Base-by-base conservation (phyloP, 768 basidiomycete species). In the Mycena maculata region DNA sequence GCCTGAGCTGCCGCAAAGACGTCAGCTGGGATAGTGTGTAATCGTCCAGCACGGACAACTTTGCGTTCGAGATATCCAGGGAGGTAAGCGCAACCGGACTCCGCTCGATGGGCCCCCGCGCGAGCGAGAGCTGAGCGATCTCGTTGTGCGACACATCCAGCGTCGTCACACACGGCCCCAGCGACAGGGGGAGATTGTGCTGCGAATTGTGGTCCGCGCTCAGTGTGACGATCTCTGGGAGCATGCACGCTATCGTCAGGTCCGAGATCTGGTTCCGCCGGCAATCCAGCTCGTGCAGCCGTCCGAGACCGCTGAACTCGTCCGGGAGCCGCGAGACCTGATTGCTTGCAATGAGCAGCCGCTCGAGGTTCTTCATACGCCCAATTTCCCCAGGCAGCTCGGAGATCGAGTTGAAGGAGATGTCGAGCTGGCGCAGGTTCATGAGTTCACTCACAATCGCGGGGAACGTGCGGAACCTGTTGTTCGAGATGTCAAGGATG, bases 401-500 rank as follows among this genome's bases (percentile, higher is more conserved):
- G 0, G 86, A 83, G 63, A 99, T 89, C 76, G 85, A 88, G 81
- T 99, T 99, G 85, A 98, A 98, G 0, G 98, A 99, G 38, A 98
- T 84, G 73, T 99, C 96, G 25, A 99, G 88, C 71, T 93, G 92
- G 36, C 85, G 80, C 22, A 99, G 86, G 23, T 81, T 85, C 8
- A 83, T 78, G 74, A 99, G 86, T 64, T 90, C 81, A 76, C 87
- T 89, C 30, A 99, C 86, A 36, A 92, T 92, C 85, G 41, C 91
- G 0, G 97, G 97, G 50, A 99, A 83, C 6, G 73, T 73, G 31
- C 84, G 85, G 76, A 98, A 95, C 75, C 95, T 94, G 84, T 99
- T 99, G 79, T 98, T 98, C 59, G 96, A 97, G 63, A 99, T 91
- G 79, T 98, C 97, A 68, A 99, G 86, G 27, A 88, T 87, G 53